phyloP scores from a whole-genome alignment of 108 stramenopile species.

The Pseudonitzschia multiseries region DNA sequence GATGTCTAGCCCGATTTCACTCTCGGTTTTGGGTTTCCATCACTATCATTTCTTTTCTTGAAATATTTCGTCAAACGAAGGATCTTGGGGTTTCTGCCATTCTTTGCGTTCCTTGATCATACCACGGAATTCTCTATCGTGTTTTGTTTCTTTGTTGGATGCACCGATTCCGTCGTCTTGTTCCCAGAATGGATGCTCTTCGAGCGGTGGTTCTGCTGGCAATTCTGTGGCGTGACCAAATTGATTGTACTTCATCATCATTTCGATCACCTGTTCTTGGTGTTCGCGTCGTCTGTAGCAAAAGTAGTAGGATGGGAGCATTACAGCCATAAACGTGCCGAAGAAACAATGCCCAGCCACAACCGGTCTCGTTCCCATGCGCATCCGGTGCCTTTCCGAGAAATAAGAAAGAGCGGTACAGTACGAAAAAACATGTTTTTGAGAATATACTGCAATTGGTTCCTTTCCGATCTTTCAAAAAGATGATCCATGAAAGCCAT shows the following conservation, averaged over 20 bases:
- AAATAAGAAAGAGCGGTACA: neutral
- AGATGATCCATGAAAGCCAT: neutral
- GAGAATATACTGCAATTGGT: neutral
- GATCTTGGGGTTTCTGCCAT: slow-evolving; percentile 65
- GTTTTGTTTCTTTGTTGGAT: slow-evolving; percentile 8
- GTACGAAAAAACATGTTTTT: neutral
- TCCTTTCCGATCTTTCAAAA: no score
- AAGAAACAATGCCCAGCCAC: slow-evolving; percentile 53
- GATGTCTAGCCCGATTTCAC: no score
- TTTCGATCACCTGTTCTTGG: slow-evolving; percentile 70
- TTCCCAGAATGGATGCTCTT: slow-evolving; percentile 76
- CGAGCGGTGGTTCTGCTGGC: slow-evolving; percentile 60
- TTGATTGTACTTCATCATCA: slow-evolving; percentile 85
- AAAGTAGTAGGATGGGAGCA: slow-evolving; percentile 75
- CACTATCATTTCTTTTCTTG: slow-evolving; percentile 40
- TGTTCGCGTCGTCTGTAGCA: slow-evolving; percentile 72
- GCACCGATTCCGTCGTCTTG: slow-evolving; percentile 20
- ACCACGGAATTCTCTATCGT: slow-evolving; percentile 59
- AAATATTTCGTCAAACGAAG: slow-evolving; percentile 67
- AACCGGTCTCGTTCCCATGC: slow-evolving; percentile 66
- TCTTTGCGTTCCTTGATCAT: slow-evolving; percentile 78
- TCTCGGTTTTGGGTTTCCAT: no score
- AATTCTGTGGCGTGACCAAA: slow-evolving; percentile 69
- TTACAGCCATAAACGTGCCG: slow-evolving; percentile 54
- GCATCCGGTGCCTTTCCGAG: slow-evolving; percentile 57